Percentiles rank a stretch among this genome's conserved stretches.
These are phyloP conservation scores for Paracamarosporium sp. DNA, from an alignment of 2,329 filamentous ascomycete genomes.

Conservation along the genomic window DNA sequence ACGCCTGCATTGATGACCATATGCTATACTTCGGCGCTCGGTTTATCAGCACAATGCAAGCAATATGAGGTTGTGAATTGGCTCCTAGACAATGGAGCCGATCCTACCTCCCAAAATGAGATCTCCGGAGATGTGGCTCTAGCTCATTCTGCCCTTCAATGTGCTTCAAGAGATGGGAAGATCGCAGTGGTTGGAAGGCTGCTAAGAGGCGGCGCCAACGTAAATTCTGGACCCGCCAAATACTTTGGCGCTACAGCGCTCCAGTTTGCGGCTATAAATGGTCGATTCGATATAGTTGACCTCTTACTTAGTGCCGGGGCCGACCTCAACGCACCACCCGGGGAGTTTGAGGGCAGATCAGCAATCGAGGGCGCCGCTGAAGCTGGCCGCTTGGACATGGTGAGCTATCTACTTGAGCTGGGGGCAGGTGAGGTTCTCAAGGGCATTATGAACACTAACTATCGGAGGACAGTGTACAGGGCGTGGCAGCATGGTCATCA, in stretches of 20 bases:
- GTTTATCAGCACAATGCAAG: background rate
- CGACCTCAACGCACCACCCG: constrained; percentile 4
- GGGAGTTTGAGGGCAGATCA: constrained; percentile 25
- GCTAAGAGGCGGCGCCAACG: background rate
- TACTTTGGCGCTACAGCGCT: background rate
- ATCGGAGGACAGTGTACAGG: constrained; percentile 10
- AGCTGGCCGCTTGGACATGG: constrained; percentile 34
- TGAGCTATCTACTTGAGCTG: constrained; percentile 29
- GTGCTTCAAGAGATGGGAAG: background rate
- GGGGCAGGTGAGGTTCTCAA: constrained; percentile 16
- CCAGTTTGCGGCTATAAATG: constrained; percentile 1
- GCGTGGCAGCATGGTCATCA: constrained; percentile 10
- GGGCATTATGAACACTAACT: constrained; percentile 1
- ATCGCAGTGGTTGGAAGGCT: background rate
- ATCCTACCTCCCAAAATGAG: background rate
- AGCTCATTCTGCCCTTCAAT: background rate
- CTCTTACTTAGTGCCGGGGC: constrained; percentile 2
- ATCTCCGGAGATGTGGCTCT: background rate
- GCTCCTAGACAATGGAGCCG: background rate
- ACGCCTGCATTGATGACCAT: background rate
- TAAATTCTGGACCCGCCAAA: background rate
- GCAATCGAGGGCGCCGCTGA: constrained; percentile 37
- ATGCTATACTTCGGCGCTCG: background rate
- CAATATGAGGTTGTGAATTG: background rate
- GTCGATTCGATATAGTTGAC: background rate